Base-by-base conservation (phyloP, 164 flowering plant genomes). In the Cinnamomum chago region DNA sequence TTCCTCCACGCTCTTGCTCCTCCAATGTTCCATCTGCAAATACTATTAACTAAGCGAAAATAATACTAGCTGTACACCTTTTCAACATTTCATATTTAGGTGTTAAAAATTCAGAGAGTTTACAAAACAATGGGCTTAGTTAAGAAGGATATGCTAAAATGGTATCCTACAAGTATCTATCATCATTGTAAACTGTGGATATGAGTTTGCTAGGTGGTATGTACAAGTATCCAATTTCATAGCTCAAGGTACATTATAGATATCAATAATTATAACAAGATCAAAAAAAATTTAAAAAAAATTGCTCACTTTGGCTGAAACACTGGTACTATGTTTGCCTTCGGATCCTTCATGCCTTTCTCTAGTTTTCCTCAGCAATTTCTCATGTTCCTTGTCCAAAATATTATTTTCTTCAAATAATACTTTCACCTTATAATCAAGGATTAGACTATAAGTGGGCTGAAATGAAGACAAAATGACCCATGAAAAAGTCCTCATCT, bases 361-460 rank as follows among this genome's bases (percentile, higher is more conserved):
- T 79, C 80, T 79, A 50, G 79, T 81, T 58, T 74, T 85, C 76
- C 81, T 87, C 81, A 90, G 62, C 74, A 93, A 66, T 80, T 79
- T 88, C 67, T 86, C 89, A 76, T 92, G 89, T 83, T 89, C 97
- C 80, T 81, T 84, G 76, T 89, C 88, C 79, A 95, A 77, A 22
- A 85, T 60, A 27, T 75, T 84, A 76, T 89, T 90, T 76, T 90
- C 90, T 65, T 88, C 88, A 76, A 75, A 84, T 35, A 92, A 78
- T 24, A 87, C 69, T 18, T 83, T 87, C 58, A 88, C 97, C 97
- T 94, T 30, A 67, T 52, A 58, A 52, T 28, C 27, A 71, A 71
- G 23, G 40, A 71, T 2, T 60, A 28, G 15, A 67, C 4, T 58
- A 28, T 51, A 70, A 15, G 11, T n/a, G 17, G 35, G 33, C 17